Evolutionary conservation across 805 yeast genomes (phyloP).

Genomic region (Allodekkera sacchari): DNA sequence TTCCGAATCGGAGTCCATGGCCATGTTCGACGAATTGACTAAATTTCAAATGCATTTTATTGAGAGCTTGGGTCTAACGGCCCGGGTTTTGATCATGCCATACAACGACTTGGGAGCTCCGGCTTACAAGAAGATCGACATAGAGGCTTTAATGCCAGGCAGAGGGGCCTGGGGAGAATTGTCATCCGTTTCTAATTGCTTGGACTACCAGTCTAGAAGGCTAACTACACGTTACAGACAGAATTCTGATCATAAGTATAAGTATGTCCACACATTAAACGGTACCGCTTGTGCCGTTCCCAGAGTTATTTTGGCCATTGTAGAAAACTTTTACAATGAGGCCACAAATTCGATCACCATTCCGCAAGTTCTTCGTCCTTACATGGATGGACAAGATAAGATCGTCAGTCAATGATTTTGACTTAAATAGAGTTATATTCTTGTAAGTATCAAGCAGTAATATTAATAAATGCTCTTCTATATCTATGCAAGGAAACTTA

Average conservation of each 20-base stretch:
- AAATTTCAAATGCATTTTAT: slow-evolving; percentile 60
- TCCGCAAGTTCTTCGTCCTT: slow-evolving; percentile 62
- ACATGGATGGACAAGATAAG: slow-evolving; percentile 56
- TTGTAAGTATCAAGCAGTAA: neutral
- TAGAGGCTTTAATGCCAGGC: slow-evolving; percentile 99
- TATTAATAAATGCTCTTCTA: slow-evolving; percentile 4
- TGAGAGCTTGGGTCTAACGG: slow-evolving; percentile 60
- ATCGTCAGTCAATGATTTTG: slow-evolving; percentile 9
- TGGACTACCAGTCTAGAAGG: slow-evolving; percentile 84
- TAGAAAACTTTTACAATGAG: slow-evolving; percentile 76
- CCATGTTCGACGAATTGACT: slow-evolving; percentile 52
- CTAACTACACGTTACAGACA: slow-evolving; percentile 54
- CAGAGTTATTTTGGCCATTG: slow-evolving; percentile 77
- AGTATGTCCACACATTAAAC: slow-evolving; percentile 74
- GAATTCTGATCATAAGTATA: slow-evolving; percentile 20
- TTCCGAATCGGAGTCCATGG: slow-evolving; percentile 25
- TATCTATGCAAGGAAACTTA: slow-evolving; percentile 34
- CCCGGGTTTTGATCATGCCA: slow-evolving; percentile 84
- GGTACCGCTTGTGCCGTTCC: slow-evolving; percentile 98
- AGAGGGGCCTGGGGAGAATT: slow-evolving; percentile 88
- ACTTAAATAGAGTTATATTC: neutral
- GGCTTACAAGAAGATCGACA: slow-evolving; percentile 83
- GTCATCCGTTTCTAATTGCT: slow-evolving; percentile 84
- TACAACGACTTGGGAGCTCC: slow-evolving; percentile 89
- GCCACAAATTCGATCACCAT: slow-evolving; percentile 42